Percentiles rank a stretch among this genome's conserved stretches.
Evolutionary conservation across 371 early-diverging fungal genomes (phyloP).

Genomic region (Apophysomyces sp.): DNA sequence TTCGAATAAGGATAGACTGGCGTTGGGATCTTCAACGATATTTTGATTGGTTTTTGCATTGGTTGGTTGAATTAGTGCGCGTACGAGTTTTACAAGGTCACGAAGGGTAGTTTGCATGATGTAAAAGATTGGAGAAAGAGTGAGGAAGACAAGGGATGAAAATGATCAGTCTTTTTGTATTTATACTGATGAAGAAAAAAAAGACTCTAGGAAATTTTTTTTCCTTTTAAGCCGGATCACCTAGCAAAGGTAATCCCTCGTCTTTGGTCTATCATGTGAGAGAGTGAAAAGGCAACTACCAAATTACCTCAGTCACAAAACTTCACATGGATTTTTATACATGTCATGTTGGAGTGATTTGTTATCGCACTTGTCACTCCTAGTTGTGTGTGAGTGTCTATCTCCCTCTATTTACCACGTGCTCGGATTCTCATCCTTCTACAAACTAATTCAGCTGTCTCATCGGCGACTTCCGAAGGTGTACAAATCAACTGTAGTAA

Average conservation of each 20-base stretch:
- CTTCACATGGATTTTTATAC: background rate
- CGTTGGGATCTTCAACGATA: slow-evolving; percentile 7
- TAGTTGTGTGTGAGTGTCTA: background rate
- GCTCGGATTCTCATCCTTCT: background rate
- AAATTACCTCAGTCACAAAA: background rate
- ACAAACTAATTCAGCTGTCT: background rate
- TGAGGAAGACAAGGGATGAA: background rate
- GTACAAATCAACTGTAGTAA: background rate
- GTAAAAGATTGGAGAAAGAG: background rate
- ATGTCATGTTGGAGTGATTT: background rate
- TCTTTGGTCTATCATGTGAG: background rate
- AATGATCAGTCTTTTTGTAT: background rate
- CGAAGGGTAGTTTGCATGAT: background rate
- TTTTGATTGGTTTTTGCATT: slow-evolving; percentile 1
- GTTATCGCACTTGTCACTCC: background rate
- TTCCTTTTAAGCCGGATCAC: background rate
- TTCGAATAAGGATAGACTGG: slow-evolving; percentile 15
- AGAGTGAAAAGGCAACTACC: background rate
- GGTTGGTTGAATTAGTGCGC: slow-evolving; percentile 1
- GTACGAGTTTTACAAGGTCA: slow-evolving; percentile 4
- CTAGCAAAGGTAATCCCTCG: background rate
- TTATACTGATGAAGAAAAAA: background rate
- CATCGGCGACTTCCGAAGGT: background rate
- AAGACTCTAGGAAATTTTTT: background rate
- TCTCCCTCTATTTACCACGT: background rate